A percentile compares a stretch with the other conserved stretches of the same genome.
Evolutionary conservation across 257 asterid species (phyloP).

Genomic region (Solanum sitiens): DNA sequence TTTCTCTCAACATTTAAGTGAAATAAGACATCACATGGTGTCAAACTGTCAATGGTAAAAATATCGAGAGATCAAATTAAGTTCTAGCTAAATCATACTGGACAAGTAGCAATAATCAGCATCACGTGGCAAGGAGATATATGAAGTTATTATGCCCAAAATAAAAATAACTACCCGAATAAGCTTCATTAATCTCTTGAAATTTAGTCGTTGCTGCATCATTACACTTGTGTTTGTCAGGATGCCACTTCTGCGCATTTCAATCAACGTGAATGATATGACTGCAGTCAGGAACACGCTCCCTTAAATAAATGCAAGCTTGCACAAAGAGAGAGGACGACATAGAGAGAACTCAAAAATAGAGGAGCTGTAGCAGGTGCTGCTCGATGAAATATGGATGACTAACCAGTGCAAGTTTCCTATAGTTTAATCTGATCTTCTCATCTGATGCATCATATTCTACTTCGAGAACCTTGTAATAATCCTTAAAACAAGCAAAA

Average conservation of each 20-base stretch:
- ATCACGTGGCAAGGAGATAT: background rate
- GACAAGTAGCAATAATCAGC: background rate
- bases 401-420: slow-evolving; percentile 62
- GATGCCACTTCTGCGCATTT: slow-evolving; percentile 67
- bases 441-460: slow-evolving; percentile 71
- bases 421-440: slow-evolving; percentile 42
- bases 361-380: slow-evolving; percentile 1
- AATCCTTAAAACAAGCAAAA: slow-evolving; percentile 32
- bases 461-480: slow-evolving; percentile 56
- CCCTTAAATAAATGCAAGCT: background rate
- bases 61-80: background rate
- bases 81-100: background rate
- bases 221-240: slow-evolving; percentile 54
- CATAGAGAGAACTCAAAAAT: background rate
- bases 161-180: slow-evolving; percentile 25
- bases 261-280: background rate
- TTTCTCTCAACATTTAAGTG: background rate
- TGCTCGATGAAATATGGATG: background rate
- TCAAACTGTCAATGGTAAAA: background rate
- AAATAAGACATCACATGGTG: background rate
- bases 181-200: slow-evolving; percentile 66
- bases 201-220: slow-evolving; percentile 39
- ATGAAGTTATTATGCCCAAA: background rate
- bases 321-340: background rate
- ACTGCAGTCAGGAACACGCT: background rate